Evolutionary conservation across 2,329 filamentous ascomycete species (phyloP).

Genomic region (Aspergillus viridinutans): DNA sequence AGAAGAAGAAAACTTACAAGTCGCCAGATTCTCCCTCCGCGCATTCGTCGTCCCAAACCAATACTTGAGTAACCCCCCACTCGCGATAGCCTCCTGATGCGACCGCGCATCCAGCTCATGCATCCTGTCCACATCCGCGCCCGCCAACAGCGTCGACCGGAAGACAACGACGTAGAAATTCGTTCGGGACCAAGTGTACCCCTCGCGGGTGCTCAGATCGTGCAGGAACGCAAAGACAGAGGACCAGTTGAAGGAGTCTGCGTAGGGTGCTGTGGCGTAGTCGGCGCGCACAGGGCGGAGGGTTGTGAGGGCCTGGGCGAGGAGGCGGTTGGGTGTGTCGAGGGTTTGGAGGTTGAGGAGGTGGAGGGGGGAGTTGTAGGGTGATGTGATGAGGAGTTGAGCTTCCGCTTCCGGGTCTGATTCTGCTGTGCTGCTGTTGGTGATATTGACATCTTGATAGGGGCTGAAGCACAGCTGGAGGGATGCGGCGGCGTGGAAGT

Average conservation of each 20-base stretch:
- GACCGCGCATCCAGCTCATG: constrained; percentile 71
- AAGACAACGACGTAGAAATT: constrained; percentile 84
- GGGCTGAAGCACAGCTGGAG: constrained; percentile 23
- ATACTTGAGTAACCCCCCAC: constrained; percentile 85
- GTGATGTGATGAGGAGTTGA: constrained; percentile 61
- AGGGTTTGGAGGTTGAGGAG: constrained; percentile 68
- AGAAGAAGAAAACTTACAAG: constrained; percentile 50
- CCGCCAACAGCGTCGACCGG: constrained; percentile 65
- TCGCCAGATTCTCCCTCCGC: constrained; percentile 73
- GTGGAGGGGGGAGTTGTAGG: constrained; percentile 68
- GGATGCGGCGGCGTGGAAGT: constrained; percentile 33
- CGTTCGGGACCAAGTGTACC: constrained; percentile 55
- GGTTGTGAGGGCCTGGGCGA: constrained; percentile 66
- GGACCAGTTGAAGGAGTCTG: constrained; percentile 73
- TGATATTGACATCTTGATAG: constrained; percentile 8
- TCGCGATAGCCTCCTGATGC: constrained; percentile 73
- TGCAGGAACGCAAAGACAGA: constrained; percentile 57
- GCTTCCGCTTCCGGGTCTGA: constrained; percentile 9
- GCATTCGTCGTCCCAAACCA: constrained; percentile 78
- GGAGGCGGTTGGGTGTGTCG: constrained; percentile 60
- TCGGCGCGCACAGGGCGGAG: constrained; percentile 61
- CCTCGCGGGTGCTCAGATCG: constrained; percentile 46
- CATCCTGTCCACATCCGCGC: constrained; percentile 64
- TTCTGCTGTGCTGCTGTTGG: constrained; percentile 1
- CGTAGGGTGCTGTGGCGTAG: constrained; percentile 73